Evolutionary conservation across 2,329 filamentous ascomycete genomes (phyloP).

Genomic region (Lachnellula cervina): DNA sequence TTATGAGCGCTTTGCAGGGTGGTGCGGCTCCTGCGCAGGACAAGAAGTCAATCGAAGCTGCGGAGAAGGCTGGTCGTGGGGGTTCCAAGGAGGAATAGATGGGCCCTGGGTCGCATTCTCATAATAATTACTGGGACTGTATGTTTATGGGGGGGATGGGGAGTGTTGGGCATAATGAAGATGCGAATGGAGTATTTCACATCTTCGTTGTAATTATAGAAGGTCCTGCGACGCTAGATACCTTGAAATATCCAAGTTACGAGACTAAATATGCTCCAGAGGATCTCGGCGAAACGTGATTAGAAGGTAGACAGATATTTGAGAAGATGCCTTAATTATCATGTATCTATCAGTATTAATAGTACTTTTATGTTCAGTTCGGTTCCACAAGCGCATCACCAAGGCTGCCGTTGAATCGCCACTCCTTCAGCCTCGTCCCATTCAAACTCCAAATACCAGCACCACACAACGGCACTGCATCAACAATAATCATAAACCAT

Average conservation of each 20-base stretch:
- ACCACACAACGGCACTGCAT: no score
- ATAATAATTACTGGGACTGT: not conserved
- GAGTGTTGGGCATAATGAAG: not conserved
- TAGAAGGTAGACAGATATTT: not conserved
- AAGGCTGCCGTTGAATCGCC: conserved; percentile 9
- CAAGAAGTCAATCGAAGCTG: conserved; percentile 78
- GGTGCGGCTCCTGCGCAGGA: conserved; percentile 74
- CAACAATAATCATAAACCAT: conserved; percentile 7
- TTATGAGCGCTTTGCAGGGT: conserved; percentile 75
- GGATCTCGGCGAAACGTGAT: not conserved
- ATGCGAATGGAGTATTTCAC: not conserved
- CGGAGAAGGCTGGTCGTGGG: conserved; percentile 68
- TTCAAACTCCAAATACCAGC: not conserved
- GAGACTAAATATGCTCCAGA: not conserved
- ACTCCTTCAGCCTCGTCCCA: conserved; percentile 16
- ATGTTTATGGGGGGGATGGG: not conserved
- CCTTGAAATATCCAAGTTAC: not conserved
- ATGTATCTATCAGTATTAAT: no score
- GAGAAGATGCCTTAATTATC: no score
- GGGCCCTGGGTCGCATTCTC: not conserved
- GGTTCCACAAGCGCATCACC: not conserved
- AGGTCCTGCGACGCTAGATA: not conserved
- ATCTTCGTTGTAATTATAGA: conserved; percentile 5
- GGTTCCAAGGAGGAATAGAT: conserved; percentile 66
- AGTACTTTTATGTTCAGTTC: no score